Conservation (phyloP, 164 flowering plant species). For the Warburgia ugandensis region DNA sequence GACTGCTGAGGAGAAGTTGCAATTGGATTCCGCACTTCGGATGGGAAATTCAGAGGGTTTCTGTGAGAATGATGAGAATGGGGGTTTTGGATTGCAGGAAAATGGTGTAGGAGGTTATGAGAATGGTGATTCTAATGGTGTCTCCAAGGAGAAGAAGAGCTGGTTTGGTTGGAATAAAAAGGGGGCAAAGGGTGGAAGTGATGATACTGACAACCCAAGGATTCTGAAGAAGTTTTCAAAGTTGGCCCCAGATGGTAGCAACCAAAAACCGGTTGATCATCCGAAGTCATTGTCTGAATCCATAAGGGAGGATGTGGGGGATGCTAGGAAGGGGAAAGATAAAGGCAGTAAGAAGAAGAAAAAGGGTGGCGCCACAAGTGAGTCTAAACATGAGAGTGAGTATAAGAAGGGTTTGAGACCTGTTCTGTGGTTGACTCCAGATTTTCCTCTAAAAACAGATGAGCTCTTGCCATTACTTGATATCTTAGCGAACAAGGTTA, state of each 20-base stretch:
- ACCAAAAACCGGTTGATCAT: slow-evolving; percentile 38
- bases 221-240: slow-evolving; percentile 66
- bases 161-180: slow-evolving; percentile 93
- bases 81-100: slow-evolving; percentile 35
- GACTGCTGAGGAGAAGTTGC: slow-evolving; percentile 88
- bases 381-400: slow-evolving; percentile 83
- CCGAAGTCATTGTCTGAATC: slow-evolving; percentile 48
- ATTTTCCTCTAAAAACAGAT: slow-evolving; percentile 89
- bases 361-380: slow-evolving; percentile 39
- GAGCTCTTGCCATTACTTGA: slow-evolving; percentile 93
- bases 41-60: slow-evolving; percentile 59
- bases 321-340: slow-evolving; percentile 60
- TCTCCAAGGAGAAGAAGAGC: slow-evolving; percentile 72
- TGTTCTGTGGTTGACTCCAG: slow-evolving; percentile 92
- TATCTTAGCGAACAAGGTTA: slow-evolving; percentile 94
- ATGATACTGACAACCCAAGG: slow-evolving; percentile 51
- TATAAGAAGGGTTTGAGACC: slow-evolving; percentile 96
- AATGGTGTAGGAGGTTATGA: slow-evolving; percentile 45
- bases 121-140: slow-evolving; percentile 50
- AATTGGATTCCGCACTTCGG: slow-evolving; percentile 81
- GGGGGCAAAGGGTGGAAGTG: slow-evolving; percentile 42
- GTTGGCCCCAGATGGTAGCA: slow-evolving; percentile 60
- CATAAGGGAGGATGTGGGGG: slow-evolving; percentile 44
- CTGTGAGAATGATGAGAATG: slow-evolving; percentile 59
- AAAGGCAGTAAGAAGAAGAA: slow-evolving; percentile 79